These are phyloP conservation scores for Eruca vesicaria DNA, from an alignment of 441 rosid species.

Conservation along the genomic window DNA sequence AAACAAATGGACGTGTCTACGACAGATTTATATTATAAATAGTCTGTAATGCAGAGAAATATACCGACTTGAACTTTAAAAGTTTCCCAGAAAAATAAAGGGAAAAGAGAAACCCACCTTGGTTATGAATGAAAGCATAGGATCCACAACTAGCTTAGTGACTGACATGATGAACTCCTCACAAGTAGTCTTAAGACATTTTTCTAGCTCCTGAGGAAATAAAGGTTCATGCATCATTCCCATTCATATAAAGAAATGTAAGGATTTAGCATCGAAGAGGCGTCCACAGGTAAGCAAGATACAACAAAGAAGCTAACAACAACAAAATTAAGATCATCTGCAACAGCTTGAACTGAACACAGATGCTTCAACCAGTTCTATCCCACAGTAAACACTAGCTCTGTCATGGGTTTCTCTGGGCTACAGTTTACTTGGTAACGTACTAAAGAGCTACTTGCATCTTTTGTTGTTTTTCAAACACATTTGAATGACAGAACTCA, in stretches of 20 bases:
- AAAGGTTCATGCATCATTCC: conserved; percentile 13
- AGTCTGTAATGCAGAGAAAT: neutral
- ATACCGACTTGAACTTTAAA: neutral
- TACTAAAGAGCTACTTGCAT: neutral
- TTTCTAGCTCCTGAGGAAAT: conserved; percentile 80
- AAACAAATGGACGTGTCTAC: neutral
- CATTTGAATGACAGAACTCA: neutral
- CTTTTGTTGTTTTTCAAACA: neutral
- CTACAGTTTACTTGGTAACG: neutral
- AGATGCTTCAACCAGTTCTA: neutral
- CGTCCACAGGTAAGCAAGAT: neutral
- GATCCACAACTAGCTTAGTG: conserved; percentile 93
- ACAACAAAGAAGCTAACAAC: neutral
- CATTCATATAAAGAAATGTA: conserved; percentile 11
- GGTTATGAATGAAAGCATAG: conserved; percentile 92
- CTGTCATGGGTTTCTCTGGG: neutral
- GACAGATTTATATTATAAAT: too few relatives aligned
- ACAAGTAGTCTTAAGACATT: conserved; percentile 87
- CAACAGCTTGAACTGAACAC: neutral
- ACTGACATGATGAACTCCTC: conserved; percentile 99
- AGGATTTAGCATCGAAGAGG: neutral
- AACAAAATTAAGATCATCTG: neutral
- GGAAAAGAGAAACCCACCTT: conserved; percentile 56
- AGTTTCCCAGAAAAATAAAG: neutral
- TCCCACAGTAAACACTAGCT: neutral